Base-by-base conservation (phyloP, 2,329 filamentous ascomycete genomes). In the Beauveria bassiana region DNA sequence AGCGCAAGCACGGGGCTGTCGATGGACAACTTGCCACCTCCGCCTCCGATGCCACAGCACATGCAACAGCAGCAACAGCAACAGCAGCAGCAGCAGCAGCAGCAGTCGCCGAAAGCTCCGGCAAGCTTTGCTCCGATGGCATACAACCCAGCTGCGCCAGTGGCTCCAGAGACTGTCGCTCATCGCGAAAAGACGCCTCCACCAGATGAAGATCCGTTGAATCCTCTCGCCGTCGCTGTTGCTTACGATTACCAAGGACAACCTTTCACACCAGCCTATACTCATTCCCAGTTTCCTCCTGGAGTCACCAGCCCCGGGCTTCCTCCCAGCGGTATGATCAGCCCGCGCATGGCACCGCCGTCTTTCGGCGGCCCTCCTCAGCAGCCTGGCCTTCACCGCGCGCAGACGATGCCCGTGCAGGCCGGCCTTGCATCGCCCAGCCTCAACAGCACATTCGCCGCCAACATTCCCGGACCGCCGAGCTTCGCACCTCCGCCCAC, bases 151-250 rank as follows among this genome's bases (percentile, higher is more conserved):
- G 89, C 90, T 0, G 89, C 89, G 1, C 90, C 90, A 5, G 81
- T 88, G 0, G 88, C 88, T 0, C 88, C 89, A 0, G 89, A 93
- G 71, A 79, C 83, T 24, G 85, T 92, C 57, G 78, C 81, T 22
- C 84, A 90, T 71, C 82, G 90, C 53, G 90, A 93, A 72, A 92
- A 92, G 79, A 93, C 90, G 0, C 90, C 89, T 1, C 89, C 90
- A 4, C 88, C 87, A 3, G 83, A 86, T 40, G 89, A 92, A 67
- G 75, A 77, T 51, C 82, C 79, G 14, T 75, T 79, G 3, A 82
- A 86, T 66, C 85, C 84, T 3, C 73, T 87, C 24, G 79, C 81
- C 5, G 81, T 82, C 55, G 83, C 82, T 14, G 78, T 87, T 2
- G 79, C 77, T 26, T 78, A 83, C 54, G 85, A 88, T 65, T 79